phyloP scores from a whole-genome alignment of 2,329 filamentous ascomycete species.

The Furcasterigmium furcatum region DNA sequence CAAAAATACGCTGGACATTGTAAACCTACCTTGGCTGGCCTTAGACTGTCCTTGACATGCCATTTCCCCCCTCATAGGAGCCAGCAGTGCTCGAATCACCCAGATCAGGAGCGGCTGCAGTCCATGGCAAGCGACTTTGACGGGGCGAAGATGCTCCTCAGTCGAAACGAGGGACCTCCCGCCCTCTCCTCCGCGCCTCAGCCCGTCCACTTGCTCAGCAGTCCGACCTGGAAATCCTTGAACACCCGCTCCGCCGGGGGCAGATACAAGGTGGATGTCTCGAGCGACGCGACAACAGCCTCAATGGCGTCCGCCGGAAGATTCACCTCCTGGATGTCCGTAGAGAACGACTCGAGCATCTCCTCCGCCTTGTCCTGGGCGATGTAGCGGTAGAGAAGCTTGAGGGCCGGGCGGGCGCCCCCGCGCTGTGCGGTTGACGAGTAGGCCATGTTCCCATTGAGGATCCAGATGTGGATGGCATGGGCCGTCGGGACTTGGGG shows the following conservation, averaged over 20 bases:
- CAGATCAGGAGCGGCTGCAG: too few species aligned
- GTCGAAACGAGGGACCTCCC: too few species aligned
- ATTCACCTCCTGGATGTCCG: constrained; percentile 56
- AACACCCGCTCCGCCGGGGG: constrained; percentile 55
- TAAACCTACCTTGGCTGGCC: too few species aligned
- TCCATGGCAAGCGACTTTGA: too few species aligned
- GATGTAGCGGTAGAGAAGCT: constrained; percentile 49
- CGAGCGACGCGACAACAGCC: constrained; percentile 39
- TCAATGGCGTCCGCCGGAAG: constrained; percentile 49
- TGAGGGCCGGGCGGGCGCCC: constrained; percentile 38
- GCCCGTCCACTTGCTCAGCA: constrained; percentile 51
- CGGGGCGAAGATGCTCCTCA: too few species aligned
- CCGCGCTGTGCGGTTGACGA: constrained; percentile 32
- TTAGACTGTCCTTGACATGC: too few species aligned
- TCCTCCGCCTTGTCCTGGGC: constrained; percentile 38
- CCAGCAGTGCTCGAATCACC: too few species aligned
- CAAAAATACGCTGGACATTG: too few species aligned
- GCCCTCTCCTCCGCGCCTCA: too few species aligned
- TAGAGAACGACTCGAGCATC: constrained; percentile 47
- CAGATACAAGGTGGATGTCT: constrained; percentile 45
- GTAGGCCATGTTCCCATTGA: constrained; percentile 53
- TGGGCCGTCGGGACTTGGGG: too few species aligned
- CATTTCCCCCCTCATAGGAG: too few species aligned
- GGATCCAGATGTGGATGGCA: constrained; percentile 48
- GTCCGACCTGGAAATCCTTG: constrained; percentile 64